Conservation (phyloP, 352 stramenopile genomes). For the Phytophthora capsici region DNA sequence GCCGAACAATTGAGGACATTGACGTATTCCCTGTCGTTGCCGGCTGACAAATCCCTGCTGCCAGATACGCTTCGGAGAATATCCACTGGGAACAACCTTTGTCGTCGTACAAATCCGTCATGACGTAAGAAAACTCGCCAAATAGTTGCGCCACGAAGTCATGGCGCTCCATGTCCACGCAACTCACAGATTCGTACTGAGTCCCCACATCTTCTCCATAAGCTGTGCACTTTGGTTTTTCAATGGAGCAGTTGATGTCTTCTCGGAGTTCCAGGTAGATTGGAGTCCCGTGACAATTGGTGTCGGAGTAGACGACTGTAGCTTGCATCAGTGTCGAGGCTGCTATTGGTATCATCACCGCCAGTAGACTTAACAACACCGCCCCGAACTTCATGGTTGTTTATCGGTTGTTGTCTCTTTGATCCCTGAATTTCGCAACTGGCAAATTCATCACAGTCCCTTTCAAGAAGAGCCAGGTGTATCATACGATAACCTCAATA, state of each 20-base stretch:
- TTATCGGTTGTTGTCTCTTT: neutral
- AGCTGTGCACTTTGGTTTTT: neutral
- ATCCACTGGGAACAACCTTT: neutral
- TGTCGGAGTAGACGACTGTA: constrained; percentile 11
- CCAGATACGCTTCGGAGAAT: neutral
- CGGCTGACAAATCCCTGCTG: constrained; percentile 12
- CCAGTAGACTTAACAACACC: constrained; percentile 1
- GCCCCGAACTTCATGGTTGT: neutral
- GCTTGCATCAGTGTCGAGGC: constrained; percentile 2
- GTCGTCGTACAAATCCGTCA: constrained; percentile 6
- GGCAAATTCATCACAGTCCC: neutral
- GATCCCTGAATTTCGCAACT: constrained; percentile 2
- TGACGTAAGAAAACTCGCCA: constrained; percentile 2
- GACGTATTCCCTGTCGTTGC: neutral
- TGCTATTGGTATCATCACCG: neutral
- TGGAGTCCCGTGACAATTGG: constrained; percentile 10
- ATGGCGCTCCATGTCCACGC: constrained; percentile 2
- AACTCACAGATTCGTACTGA: neutral
- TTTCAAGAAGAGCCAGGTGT: constrained; percentile 9
- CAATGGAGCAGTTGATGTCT: constrained; percentile 4
- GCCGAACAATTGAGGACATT: neutral
- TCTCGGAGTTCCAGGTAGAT: neutral
- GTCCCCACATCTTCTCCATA: neutral
- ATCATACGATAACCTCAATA: neutral
- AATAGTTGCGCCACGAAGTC: constrained; percentile 11